Base-by-base conservation (phyloP, 2,329 filamentous ascomycete species). In the Ceratocystis alfenasii region DNA sequence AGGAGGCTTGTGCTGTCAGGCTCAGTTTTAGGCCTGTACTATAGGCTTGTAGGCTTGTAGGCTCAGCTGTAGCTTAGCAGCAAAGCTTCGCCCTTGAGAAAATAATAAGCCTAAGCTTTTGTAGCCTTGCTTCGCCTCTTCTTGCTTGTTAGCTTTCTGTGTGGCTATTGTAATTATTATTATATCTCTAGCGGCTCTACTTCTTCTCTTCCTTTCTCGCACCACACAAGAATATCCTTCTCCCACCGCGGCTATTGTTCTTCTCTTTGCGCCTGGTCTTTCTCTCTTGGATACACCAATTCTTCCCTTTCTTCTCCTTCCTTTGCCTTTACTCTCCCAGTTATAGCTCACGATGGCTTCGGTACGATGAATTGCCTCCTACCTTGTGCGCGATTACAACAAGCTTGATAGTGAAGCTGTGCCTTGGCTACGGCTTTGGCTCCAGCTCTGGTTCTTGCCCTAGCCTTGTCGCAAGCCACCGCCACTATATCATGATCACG, bases 271-370 rank as follows among this genome's bases (percentile, higher is more conserved):
- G 10, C 53, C 53, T 57, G 22, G 30, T 7, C 22, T 7, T 57
- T 57, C n/a, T 30, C 22, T 57, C n/a, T 25, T 30, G n/a, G 7
- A 30, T 30, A 59, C 36, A 59, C 46, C 33, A n/a, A 44, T 53
- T 30, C 55, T 25, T 10, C n/a, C 50, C 20, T 36, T 25, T 33
- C 30, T 48, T 25, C 59, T 55, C 30, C 12, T 33, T 30, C 36
- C 36, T 41, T 12, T 41, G 10, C 36, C 36, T 41, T 41, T 41
- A 41, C 36, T 41, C 36, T 41, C 36, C 17, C 17, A 67, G 62
- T 65, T 44, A 41, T 15, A 48, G 33, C 55, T 60, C 59, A 59
- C 41, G 55, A 67, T 67, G 66, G 66, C 66, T 65, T 55, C 63
- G 63, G 66, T 67, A 67, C 57, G 66, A 53, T 62, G 46, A 59